Base-by-base conservation (phyloP, 768 basidiomycete genomes). In the Galerina sulciceps region DNA sequence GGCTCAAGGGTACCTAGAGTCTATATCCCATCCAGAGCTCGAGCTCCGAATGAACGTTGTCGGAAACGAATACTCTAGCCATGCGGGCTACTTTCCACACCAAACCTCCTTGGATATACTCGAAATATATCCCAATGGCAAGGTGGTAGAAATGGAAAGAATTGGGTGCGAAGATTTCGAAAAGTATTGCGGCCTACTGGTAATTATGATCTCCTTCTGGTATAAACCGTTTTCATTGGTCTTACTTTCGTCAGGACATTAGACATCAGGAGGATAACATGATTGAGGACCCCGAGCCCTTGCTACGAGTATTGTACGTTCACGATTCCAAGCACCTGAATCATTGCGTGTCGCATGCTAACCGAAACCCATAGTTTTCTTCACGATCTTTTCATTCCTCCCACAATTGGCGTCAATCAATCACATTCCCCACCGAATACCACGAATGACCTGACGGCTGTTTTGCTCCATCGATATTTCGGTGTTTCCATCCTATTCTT, bases 1-100 rank as follows among this genome's bases (percentile, higher is more conserved):
- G 26, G 26, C 5, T 31, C 26, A 31, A 31, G 26, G 2, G 8
- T 31, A 31, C 26, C 26, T 31, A 31, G 5, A 31, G 26, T 31
- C 26, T 4, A 31, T 31, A 31, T 31, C 55, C 26, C 58, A 48
- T n/a, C 53, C 53, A n/a, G 58, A 59, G 48, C 47, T 59, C n/a
- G 58, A 59, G 40, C 40, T 59, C 34, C 41, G 53, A 34, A n/a
- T 48, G 17, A 43, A 59, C 20, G 38, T 37, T 9, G 17, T n/a
- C 43, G 58, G 53, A 1, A 59, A 54, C 18, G 23, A 40, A 35
- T 50, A 42, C 47, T 23, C 22, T 26, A 17, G 26, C 14, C 26
- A 31, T 31, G 26, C 26, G 26, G 10, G 6, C 6, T 41, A 44
- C n/a, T 36, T 36, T 20, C 38, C 46, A 15, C 42, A 49, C 4